Percentiles rank a stretch among this genome's conserved stretches.
These are phyloP conservation scores for Hymenoscyphus occultus DNA, from an alignment of 2,329 filamentous ascomycete genomes.

Conservation along the genomic window DNA sequence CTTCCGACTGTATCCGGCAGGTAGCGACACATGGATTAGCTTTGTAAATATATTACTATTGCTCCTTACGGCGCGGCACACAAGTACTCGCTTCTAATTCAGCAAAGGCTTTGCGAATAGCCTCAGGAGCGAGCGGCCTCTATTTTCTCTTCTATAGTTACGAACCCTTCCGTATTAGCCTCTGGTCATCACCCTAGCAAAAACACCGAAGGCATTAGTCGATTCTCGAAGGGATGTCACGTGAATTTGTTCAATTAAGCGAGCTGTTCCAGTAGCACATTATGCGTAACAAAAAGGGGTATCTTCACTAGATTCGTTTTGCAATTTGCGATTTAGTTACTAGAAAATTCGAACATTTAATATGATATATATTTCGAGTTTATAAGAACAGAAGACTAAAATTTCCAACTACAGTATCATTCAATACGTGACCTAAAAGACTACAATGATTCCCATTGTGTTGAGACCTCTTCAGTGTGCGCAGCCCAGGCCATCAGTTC, in stretches of 20 bases:
- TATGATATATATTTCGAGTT: no score
- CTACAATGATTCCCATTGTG: neutral
- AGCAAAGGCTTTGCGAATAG: no score
- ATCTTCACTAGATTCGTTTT: neutral
- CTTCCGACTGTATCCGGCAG: no score
- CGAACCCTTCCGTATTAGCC: neutral
- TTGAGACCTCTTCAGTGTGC: neutral
- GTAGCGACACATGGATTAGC: no score
- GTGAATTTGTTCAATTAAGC: no score
- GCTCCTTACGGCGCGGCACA: no score
- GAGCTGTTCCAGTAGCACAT: no score
- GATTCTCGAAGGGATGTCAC: no score
- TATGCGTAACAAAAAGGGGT: no score
- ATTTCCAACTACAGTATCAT: neutral
- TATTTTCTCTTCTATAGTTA: neutral
- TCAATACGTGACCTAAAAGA: neutral
- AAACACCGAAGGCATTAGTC: no score
- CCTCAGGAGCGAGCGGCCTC: neutral
- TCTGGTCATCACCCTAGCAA: neutral
- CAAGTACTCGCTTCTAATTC: no score
- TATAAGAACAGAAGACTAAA: neutral
- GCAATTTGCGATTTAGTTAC: neutral
- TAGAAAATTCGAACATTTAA: neutral
- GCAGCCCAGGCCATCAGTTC: neutral
- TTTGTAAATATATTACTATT: no score